phyloP scores from a whole-genome alignment of 345 rosid species.

The Salix dunnii region DNA sequence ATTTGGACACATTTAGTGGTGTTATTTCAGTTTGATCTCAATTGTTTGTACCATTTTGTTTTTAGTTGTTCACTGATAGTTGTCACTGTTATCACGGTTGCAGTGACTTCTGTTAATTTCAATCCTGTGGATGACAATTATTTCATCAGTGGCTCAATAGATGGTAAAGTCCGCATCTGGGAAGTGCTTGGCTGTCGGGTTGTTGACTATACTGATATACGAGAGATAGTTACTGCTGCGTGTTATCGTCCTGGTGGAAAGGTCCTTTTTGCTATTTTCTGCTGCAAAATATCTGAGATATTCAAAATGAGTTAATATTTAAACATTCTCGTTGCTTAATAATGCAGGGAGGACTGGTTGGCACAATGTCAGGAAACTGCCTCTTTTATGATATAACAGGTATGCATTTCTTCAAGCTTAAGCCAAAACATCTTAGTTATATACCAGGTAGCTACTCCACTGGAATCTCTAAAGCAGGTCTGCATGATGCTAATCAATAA shows the following conservation, averaged over 20 bases:
- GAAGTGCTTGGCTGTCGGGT: slow-evolving; percentile 48
- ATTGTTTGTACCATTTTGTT: neutral
- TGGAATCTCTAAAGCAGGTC: neutral
- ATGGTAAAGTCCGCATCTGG: slow-evolving; percentile 79
- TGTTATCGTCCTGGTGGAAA: slow-evolving; percentile 61
- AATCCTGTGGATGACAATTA: slow-evolving; percentile 57
- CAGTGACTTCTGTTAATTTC: slow-evolving; percentile 65
- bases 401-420: slow-evolving; percentile 24
- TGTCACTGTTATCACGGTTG: slow-evolving; percentile 8
- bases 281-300: neutral
- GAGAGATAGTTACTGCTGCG: slow-evolving; percentile 72
- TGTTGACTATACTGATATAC: slow-evolving; percentile 56
- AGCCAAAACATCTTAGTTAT: neutral
- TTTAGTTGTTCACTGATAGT: slow-evolving; percentile 7
- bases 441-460: neutral
- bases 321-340: slow-evolving; percentile 12
- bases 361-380: slow-evolving; percentile 68
- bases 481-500: neutral
- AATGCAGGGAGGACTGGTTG: slow-evolving; percentile 62
- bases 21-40: neutral
- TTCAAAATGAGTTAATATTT: slow-evolving; percentile 1
- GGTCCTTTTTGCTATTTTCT: slow-evolving; percentile 29
- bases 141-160: slow-evolving; percentile 63
- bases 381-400: slow-evolving; percentile 52
- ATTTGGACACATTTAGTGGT: neutral